Conservation (phyloP, 129 eudicot genomes). For the Escallonia rubra region DNA sequence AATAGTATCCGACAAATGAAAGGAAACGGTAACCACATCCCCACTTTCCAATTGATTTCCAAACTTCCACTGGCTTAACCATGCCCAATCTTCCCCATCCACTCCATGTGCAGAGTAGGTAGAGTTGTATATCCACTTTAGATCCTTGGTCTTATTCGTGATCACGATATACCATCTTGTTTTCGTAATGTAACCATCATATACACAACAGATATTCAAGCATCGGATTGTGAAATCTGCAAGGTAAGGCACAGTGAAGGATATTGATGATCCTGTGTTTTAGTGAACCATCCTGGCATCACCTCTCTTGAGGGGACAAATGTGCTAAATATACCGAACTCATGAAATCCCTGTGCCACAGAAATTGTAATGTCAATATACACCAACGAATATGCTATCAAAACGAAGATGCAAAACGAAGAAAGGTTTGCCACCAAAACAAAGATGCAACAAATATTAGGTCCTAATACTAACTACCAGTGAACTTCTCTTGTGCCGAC, state of each 20-base stretch:
- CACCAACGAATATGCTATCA: not conserved
- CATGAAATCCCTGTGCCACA: no score
- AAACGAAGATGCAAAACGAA: no score
- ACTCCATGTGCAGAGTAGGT: not conserved
- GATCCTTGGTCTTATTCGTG: not conserved
- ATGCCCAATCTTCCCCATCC: no score
- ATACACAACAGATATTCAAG: not conserved
- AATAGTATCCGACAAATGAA: not conserved
- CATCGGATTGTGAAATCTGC: not conserved
- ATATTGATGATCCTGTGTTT: not conserved
- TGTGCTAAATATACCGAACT: no score
- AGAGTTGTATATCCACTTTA: not conserved
- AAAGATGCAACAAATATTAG: not conserved
- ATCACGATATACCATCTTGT: no score
- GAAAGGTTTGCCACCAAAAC: not conserved
- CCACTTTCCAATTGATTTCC: not conserved
- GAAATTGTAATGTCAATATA: no score
- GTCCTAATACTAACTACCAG: no score
- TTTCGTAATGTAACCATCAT: not conserved
- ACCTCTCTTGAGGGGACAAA: no score
- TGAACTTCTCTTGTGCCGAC: no score
- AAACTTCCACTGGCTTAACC: no score
- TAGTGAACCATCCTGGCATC: no score
- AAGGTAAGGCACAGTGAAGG: not conserved
- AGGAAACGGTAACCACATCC: not conserved